These are phyloP conservation scores for Hagleromyces aurorensis DNA, from an alignment of 805 yeast species.

Conservation along the genomic window DNA sequence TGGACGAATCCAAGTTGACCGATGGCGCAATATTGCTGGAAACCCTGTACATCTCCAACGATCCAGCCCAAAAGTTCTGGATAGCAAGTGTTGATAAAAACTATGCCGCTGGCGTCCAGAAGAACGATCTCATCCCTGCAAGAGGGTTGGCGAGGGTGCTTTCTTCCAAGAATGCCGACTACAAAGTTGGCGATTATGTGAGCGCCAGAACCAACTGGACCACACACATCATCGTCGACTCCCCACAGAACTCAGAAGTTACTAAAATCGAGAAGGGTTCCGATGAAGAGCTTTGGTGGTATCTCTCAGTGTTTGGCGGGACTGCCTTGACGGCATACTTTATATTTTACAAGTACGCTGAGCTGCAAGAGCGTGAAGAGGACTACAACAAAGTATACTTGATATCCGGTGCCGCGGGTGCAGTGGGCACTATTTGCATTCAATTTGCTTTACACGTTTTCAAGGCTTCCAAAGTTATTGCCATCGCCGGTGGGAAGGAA, in stretches of 20 bases:
- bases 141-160: slow-evolving; percentile 46
- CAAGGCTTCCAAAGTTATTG: slow-evolving; percentile 50
- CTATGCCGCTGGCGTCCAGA: slow-evolving; percentile 30
- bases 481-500: slow-evolving; percentile 52
- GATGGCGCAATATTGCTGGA: slow-evolving; percentile 41
- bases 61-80: slow-evolving; percentile 58
- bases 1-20: slow-evolving; percentile 22
- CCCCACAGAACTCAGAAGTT: slow-evolving; percentile 8
- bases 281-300: slow-evolving; percentile 36
- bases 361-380: slow-evolving; percentile 34
- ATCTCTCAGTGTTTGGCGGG: slow-evolving; percentile 43
- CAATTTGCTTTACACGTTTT: slow-evolving; percentile 48
- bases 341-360: slow-evolving; percentile 44
- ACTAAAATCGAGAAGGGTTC: slow-evolving; percentile 16
- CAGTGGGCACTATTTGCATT: slow-evolving; percentile 56
- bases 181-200: slow-evolving; percentile 38
- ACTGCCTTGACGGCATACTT: slow-evolving; percentile 58
- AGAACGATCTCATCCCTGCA: slow-evolving; percentile 39
- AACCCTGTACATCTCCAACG: slow-evolving; percentile 43
- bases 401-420: slow-evolving; percentile 64
- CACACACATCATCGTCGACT: slow-evolving; percentile 35
- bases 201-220: slow-evolving; percentile 39
- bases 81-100: slow-evolving; percentile 32
- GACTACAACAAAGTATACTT: slow-evolving; percentile 39
- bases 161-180: slow-evolving; percentile 37